phyloP scores from a whole-genome alignment of 768 basidiomycete species.

The Suillus bovinus region DNA sequence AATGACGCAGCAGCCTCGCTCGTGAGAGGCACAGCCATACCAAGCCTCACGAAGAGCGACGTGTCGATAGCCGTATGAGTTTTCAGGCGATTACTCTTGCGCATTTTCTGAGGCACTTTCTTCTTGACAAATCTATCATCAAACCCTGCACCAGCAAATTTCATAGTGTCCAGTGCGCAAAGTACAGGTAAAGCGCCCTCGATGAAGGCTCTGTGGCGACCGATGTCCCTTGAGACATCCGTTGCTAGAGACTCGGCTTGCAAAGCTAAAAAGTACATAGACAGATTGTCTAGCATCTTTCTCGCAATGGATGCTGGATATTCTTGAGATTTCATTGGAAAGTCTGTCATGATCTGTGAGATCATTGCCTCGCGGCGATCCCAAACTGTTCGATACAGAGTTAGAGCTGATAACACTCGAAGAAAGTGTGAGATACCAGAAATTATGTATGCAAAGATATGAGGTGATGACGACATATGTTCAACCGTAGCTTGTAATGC shows the following conservation, averaged over 20 bases:
- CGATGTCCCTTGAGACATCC: constrained; percentile 15
- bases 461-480: constrained; percentile 26
- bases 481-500: constrained; percentile 24
- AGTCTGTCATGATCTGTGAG: constrained; percentile 33
- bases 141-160: not conserved
- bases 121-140: constrained; percentile 9
- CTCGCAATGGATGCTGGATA: constrained; percentile 22
- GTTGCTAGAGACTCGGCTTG: constrained; percentile 19
- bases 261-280: constrained; percentile 24
- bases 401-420: not conserved
- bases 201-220: constrained; percentile 22
- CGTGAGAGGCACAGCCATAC: constrained; percentile 26
- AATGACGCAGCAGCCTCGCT: constrained; percentile 19
- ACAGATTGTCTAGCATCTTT: constrained; percentile 27
- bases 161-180: constrained; percentile 14
- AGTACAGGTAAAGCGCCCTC: constrained; percentile 27
- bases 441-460: constrained; percentile 30
- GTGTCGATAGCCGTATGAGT: constrained; percentile 22
- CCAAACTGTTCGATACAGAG: constrained; percentile 15
- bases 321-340: constrained; percentile 28
- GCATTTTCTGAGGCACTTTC: constrained; percentile 31
- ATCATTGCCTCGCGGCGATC: constrained; percentile 16
- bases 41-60: constrained; percentile 32
- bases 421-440: constrained; percentile 21
- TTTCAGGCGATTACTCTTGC: constrained; percentile 19